phyloP scores from a whole-genome alignment of 257 asterid species.

The Solanum bulbocastanum region DNA sequence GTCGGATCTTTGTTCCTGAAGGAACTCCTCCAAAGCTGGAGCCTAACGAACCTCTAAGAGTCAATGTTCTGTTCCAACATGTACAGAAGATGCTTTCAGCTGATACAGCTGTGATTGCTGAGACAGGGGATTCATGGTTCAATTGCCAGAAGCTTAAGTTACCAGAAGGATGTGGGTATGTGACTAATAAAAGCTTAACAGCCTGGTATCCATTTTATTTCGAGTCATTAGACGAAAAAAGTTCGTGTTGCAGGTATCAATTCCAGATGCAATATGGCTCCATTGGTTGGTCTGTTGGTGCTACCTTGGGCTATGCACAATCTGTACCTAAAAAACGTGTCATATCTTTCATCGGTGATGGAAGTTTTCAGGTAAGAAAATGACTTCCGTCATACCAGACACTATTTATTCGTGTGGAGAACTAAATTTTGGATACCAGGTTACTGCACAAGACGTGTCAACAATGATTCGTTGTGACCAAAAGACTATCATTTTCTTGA shows the following conservation, averaged over 20 bases:
- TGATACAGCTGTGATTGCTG: constrained; percentile 60
- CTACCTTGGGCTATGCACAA: constrained; percentile 64
- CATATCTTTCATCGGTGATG: constrained; percentile 60
- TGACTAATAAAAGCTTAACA: not conserved
- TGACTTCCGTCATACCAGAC: not conserved
- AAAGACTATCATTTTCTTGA: constrained; percentile 51
- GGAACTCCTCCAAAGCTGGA: constrained; percentile 47
- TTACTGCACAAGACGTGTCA: constrained; percentile 61
- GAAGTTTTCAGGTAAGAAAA: constrained; percentile 53
- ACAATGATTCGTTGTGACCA: constrained; percentile 55
- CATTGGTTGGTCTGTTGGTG: constrained; percentile 50
- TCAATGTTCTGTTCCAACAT: constrained; percentile 66
- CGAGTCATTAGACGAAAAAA: constrained; percentile 20
- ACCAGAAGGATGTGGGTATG: constrained; percentile 80
- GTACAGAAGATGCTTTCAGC: constrained; percentile 55
- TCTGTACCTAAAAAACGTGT: constrained; percentile 46
- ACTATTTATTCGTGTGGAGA: not conserved
- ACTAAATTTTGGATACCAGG: constrained; percentile 15
- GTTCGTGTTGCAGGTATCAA: constrained; percentile 64
- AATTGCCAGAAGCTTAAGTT: constrained; percentile 85
- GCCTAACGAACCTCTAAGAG: constrained; percentile 61
- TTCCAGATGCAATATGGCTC: constrained; percentile 67
- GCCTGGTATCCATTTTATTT: not conserved
- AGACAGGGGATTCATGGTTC: constrained; percentile 89
- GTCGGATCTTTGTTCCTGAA: constrained; percentile 62